These are phyloP conservation scores for Clonostachys rhizophaga DNA, from an alignment of 2,329 filamentous ascomycete species.

Conservation along the genomic window DNA sequence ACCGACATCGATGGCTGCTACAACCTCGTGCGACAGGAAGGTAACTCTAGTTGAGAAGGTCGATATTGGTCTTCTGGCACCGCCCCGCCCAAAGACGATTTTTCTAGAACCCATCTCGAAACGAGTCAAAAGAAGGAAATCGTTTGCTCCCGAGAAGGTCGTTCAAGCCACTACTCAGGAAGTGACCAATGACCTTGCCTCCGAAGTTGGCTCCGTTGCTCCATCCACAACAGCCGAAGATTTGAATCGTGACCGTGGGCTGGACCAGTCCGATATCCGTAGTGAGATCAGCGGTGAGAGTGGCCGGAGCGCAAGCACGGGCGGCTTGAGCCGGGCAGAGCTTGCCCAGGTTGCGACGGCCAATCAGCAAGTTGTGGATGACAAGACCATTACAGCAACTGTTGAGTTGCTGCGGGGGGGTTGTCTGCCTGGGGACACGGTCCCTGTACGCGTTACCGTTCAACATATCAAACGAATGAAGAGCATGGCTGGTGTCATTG, in stretches of 20 bases:
- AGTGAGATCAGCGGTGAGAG: conserved; percentile 72
- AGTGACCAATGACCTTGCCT: conserved; percentile 18
- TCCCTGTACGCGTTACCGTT: conserved; percentile 76
- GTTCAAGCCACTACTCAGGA: conserved; percentile 25
- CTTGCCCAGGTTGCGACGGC: conserved; percentile 27
- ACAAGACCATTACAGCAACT: conserved; percentile 80
- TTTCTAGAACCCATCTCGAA: conserved; percentile 84
- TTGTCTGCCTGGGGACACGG: conserved; percentile 77
- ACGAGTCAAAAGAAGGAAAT: conserved; percentile 58
- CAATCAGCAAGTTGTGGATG: conserved; percentile 43
- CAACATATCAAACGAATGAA: conserved; percentile 86
- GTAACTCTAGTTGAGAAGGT: conserved; percentile 77
- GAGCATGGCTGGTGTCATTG: conserved; percentile 87
- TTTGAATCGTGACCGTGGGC: conserved; percentile 30
- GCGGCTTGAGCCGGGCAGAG: conserved; percentile 44
- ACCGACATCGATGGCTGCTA: conserved; percentile 80
- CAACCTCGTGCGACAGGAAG: conserved; percentile 74
- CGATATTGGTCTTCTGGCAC: conserved; percentile 71
- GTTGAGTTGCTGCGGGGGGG: conserved; percentile 80
- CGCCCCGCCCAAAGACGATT: conserved; percentile 76
- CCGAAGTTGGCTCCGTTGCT: conserved; percentile 30
- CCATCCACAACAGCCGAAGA: conserved; percentile 34
- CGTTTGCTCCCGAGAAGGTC: conserved; percentile 10
- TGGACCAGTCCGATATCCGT: conserved; percentile 47
- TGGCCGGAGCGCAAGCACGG: conserved; percentile 61